Base-by-base conservation (phyloP, 2,329 filamentous ascomycete species). In the Cladosporium sp. region DNA sequence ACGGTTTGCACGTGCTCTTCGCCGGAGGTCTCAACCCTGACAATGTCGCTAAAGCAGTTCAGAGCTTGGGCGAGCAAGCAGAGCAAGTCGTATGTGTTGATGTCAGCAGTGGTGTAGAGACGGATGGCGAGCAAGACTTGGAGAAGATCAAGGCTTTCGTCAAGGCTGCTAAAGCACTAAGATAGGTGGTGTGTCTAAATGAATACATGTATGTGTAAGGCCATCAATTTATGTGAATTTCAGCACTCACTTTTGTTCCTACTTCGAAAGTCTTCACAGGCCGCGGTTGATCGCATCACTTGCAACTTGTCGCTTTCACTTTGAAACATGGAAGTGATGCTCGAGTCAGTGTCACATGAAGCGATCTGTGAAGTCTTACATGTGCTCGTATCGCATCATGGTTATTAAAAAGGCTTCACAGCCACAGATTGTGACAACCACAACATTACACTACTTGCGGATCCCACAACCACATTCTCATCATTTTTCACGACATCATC, bases 51-150 rank as follows among this genome's bases (percentile, higher is more conserved):
- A 78, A 84, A 5, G 82, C 84, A 7, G 77, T 99, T 17, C 76
- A 79, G 20, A 80, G 82, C 14, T 76, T 93, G 15, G 88, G 86
- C 0, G 78, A 82, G 6, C 78, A 79, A 25, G 79, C 79, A 9
- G 47, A 59, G 12, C 84, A 87, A 60, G 84, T 97, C 12, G 78
- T 92, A 36, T 92, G 88, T 1, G 89, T 99, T 3, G 94, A 99
- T 77, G 90, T 96, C 19, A 96, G 92, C 73, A 96, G 90, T 69
- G 95, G 95, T 0, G 92, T 99, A 2, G 94, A 97, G 75, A 86
- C 85, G 37, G 83, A 88, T 66, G 93, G 92, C 2, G 79, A 85
- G 70, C 94, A 99, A 75, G 89, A 87, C 73, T 68, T 93, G 59
- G 83, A 85, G 17, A 95, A 88, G 77, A 97, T 99, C 65, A 79